Base-by-base conservation (phyloP, 2,329 filamentous ascomycete genomes). In the Hypoxylon sp. region DNA sequence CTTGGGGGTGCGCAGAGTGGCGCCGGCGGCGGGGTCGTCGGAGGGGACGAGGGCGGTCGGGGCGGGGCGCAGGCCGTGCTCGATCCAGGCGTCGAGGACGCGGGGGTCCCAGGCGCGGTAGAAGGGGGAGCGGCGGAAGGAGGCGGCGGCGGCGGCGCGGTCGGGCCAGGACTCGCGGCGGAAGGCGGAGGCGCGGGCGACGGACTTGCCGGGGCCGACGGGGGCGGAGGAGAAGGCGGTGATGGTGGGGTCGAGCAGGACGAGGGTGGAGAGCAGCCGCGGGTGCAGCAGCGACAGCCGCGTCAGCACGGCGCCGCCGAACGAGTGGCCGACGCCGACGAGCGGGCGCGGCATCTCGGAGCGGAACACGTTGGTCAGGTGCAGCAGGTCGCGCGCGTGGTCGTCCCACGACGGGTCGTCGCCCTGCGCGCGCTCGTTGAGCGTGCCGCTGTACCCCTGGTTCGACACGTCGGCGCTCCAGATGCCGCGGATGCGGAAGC, bases 401-500 rank as follows among this genome's bases (percentile, higher is more conserved):
- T 98, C 94, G 62, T 88, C 82, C 93, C 93, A 98, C 67, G 85
- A 87, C 29, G 92, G 92, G 73, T 98, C 93, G 73, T 97, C 90
- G 53, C 93, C 94, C 1, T 96, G 77, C 9, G 82, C 79, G 35
- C 81, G 72, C 74, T 93, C 89, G 72, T 97, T 98, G 37, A 96
- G 71, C 9, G 90, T 78, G 33, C 89, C 86, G 71, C 90, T 96
- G 68, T 85, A 80, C 29, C 93, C 93, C 77, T 97, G 91, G 71
- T 92, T 88, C 24, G 91, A 87, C n/a, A 90, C 85, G 76, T 98
- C 94, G 60, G 91, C 88, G 67, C 97, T 95, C 90, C 91, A 97
- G 66, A 98, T 93, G 60, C 84, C 81, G 55, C 91, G 85, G 67
- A 98, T 91, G 2, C 82, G 81, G 67, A 96, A 84, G 15, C 86